Percentiles rank a stretch among this genome's conserved stretches.
These are phyloP conservation scores for Casuarina equisetifolia DNA, from an alignment of 306 rosid genomes.

Conservation along the genomic window DNA sequence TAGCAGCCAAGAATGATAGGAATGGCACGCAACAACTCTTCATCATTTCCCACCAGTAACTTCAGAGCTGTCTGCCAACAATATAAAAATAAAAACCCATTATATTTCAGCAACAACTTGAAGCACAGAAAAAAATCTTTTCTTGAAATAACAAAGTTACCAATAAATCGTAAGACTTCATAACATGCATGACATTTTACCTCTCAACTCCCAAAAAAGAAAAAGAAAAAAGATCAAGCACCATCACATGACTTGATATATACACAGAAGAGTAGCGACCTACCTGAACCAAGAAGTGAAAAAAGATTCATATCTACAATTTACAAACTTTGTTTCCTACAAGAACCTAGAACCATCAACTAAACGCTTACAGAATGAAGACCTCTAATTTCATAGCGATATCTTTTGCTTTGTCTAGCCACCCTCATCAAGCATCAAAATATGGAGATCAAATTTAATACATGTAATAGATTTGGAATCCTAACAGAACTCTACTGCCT, in stretches of 20 bases:
- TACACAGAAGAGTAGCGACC: not conserved
- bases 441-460: not conserved
- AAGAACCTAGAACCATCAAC: not conserved
- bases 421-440: not conserved
- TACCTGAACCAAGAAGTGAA: not conserved
- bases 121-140: conserved; percentile 10
- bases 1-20: conserved; percentile 74
- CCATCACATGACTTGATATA: not conserved
- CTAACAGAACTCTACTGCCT: not conserved
- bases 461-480: not conserved
- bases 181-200: conserved; percentile 4
- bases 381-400: not conserved
- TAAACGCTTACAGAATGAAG: not conserved
- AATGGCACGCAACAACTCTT: conserved; percentile 59
- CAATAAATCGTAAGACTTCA: conserved; percentile 13
- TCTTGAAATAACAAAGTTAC: conserved; percentile 7
- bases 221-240: not conserved
- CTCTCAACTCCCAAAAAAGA: conserved; percentile 3
- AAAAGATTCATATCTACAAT: not conserved
- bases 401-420: not conserved
- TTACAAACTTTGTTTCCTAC: not conserved
- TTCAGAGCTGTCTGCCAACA: conserved; percentile 72
- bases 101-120: conserved; percentile 15
- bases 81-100: conserved; percentile 14
- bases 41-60: conserved; percentile 65